Percentiles rank a stretch among this genome's conserved stretches.
Evolutionary conservation across 192 early-diverging fungal genomes (phyloP).

Genomic region (Backusella tuberculispora): DNA sequence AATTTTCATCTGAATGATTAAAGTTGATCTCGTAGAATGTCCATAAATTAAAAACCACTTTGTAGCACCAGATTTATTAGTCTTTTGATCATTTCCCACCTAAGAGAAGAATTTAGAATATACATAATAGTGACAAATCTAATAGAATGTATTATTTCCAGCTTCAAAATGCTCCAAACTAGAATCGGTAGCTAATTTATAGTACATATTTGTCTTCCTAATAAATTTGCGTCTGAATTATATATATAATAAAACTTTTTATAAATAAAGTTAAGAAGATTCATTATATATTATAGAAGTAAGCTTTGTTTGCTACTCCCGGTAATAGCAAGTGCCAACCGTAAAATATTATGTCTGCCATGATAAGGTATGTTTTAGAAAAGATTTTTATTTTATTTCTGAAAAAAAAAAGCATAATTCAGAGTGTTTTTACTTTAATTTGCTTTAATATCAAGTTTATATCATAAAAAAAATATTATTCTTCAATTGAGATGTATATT

Average conservation of each 20-base stretch:
- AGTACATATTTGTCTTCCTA: not conserved
- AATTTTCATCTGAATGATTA: not conserved
- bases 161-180: not conserved
- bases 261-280: no score
- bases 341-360: not conserved
- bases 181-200: not conserved
- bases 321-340: not conserved
- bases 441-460: no score
- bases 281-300: no score
- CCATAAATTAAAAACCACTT: conserved; percentile 9
- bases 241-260: not conserved
- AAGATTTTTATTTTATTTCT: not conserved
- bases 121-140: not conserved
- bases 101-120: not conserved
- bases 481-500: no score
- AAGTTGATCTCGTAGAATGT: not conserved
- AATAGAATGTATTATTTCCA: not conserved
- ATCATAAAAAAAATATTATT: no score
- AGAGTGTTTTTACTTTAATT: no score
- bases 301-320: no score
- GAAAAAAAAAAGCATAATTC: no score
- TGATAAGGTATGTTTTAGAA: not conserved
- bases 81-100: not conserved
- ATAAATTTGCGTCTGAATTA: no score
- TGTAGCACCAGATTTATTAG: not conserved